These are phyloP conservation scores for Favolaschia claudopus DNA, from an alignment of 768 basidiomycete genomes.

Conservation along the genomic window DNA sequence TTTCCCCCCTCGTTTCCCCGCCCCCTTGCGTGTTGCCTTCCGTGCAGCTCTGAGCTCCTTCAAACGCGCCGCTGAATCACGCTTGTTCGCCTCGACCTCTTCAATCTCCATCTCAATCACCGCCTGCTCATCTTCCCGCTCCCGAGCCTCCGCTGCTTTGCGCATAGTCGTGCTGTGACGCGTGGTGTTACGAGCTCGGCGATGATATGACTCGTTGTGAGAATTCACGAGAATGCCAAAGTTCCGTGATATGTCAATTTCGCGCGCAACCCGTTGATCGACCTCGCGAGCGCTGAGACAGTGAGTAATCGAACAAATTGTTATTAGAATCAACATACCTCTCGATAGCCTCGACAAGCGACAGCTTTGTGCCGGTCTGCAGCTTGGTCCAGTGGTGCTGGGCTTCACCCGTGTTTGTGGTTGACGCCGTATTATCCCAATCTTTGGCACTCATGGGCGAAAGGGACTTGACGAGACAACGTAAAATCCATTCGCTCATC, in stretches of 20 bases:
- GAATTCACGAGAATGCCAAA: conserved; percentile 20
- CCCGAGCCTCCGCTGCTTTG: no score
- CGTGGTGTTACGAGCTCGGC: not conserved
- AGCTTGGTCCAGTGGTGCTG: conserved; percentile 32
- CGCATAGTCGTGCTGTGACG: not conserved
- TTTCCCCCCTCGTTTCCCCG: no score
- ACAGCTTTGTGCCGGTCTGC: conserved; percentile 23
- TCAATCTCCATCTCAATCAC: no score
- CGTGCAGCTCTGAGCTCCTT: no score
- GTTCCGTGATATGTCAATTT: conserved; percentile 3
- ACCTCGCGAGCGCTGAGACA: conserved; percentile 12
- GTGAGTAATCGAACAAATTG: not conserved
- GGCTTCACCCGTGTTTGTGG: conserved; percentile 27
- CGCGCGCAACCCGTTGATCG: conserved; percentile 9
- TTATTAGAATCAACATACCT: not conserved
- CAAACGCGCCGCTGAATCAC: no score
- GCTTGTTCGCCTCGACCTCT: no score
- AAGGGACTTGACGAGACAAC: conserved; percentile 27
- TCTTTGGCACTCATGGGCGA: conserved; percentile 25
- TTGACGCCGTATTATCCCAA: conserved; percentile 23
- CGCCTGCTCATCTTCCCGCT: no score
- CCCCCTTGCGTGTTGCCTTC: no score
- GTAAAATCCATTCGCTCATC: conserved; percentile 28
- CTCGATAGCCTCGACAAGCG: conserved; percentile 26
- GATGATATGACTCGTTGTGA: conserved; percentile 9